phyloP scores from a whole-genome alignment of 257 asterid species.

The Solanum infundibuliforme region DNA sequence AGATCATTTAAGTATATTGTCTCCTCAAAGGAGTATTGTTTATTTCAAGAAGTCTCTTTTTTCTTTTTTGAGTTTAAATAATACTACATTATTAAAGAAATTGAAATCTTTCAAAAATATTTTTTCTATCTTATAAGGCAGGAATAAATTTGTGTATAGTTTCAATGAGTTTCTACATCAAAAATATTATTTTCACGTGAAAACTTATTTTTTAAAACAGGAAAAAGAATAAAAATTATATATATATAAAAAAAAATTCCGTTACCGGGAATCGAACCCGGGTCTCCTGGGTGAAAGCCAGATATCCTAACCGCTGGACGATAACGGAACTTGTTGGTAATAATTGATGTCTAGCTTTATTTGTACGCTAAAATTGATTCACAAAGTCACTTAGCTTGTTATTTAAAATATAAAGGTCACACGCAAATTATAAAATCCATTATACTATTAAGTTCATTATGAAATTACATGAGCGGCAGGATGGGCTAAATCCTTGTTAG shows the following conservation, averaged over 20 bases:
- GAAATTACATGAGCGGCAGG: too few relatives aligned
- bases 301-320: conserved; percentile 98
- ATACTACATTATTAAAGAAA: not conserved
- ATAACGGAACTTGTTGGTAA: conserved; percentile 28
- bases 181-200: too few relatives aligned
- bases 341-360: not conserved
- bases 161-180: too few relatives aligned
- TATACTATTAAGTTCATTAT: not conserved
- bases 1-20: not conserved
- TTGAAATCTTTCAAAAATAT: not conserved
- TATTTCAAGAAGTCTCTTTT: not conserved
- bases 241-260: conserved; percentile 14
- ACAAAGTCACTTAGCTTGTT: not conserved
- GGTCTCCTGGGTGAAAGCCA: conserved; percentile 96
- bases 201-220: not conserved
- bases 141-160: too few relatives aligned
- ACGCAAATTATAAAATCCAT: not conserved
- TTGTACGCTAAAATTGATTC: not conserved
- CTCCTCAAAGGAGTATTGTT: not conserved
- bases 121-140: accelerated
- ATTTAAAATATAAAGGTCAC: not conserved
- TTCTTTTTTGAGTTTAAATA: not conserved
- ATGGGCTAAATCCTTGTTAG: not conserved
- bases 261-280: conserved; percentile 98
- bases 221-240: too few relatives aligned